A percentile compares a stretch with the other conserved stretches of the same genome.
Conservation (phyloP, 106 monocot genomes). For the Dendrobium chrysotoxum region DNA sequence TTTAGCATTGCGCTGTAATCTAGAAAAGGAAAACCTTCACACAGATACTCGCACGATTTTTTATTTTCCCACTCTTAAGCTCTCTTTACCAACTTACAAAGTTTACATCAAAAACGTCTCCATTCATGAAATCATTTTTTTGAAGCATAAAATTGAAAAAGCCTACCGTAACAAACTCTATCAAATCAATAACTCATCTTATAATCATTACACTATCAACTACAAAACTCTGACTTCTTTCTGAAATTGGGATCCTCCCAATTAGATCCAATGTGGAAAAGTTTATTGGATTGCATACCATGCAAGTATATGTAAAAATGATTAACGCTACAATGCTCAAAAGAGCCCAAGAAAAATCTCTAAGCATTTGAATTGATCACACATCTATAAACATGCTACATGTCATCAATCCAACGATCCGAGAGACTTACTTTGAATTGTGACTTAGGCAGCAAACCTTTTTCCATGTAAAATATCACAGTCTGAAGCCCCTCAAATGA, state of each 20-base stretch:
- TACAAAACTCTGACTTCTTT: neutral
- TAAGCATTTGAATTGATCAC: neutral
- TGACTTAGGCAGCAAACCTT: neutral
- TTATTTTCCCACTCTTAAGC: neutral
- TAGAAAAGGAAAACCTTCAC: neutral
- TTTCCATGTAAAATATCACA: neutral
- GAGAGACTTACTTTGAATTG: neutral
- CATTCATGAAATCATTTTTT: neutral
- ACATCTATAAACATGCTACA: neutral
- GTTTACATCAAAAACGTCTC: neutral
- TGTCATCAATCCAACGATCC: neutral
- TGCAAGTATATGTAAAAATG: neutral
- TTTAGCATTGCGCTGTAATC: neutral
- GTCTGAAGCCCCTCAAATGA: neutral
- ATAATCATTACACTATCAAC: neutral
- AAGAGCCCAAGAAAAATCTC: neutral
- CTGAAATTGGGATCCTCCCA: neutral
- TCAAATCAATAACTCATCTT: neutral
- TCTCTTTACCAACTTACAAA: neutral
- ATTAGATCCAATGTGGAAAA: neutral
- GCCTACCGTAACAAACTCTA: neutral
- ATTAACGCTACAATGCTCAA: neutral
- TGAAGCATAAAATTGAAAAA: too few relatives aligned
- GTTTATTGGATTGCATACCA: neutral
- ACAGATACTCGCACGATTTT: neutral